These are phyloP conservation scores for Calonectria hawksworthii DNA, from an alignment of 2,329 filamentous ascomycete species.

Conservation along the genomic window DNA sequence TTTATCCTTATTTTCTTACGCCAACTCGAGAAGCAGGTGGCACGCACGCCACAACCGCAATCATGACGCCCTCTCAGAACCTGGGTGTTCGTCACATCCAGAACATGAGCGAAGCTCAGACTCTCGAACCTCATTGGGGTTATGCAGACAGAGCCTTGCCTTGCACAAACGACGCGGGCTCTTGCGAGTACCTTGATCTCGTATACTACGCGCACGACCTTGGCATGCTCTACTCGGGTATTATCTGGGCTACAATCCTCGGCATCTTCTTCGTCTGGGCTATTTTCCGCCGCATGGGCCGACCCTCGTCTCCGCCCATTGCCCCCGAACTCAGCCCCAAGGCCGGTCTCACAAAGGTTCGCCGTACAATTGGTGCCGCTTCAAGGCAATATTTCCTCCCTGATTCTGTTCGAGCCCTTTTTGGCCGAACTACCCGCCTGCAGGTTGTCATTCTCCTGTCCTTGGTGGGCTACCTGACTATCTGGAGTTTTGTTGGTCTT, in stretches of 20 bases:
- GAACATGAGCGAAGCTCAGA: conserved; percentile 53
- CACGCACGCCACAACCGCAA: conserved; percentile 8
- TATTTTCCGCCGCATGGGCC: conserved; percentile 41
- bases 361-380: conserved; percentile 56
- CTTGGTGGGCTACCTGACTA: conserved; percentile 72
- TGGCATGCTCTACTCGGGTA: conserved; percentile 65
- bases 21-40: neutral
- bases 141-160: conserved; percentile 61
- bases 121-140: conserved; percentile 61
- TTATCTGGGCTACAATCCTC: conserved; percentile 63
- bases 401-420: conserved; percentile 69
- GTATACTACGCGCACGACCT: conserved; percentile 64
- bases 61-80: conserved; percentile 38
- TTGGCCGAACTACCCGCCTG: conserved; percentile 77
- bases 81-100: conserved; percentile 57
- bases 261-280: conserved; percentile 61
- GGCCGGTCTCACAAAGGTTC: conserved; percentile 45
- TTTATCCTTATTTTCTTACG: neutral
- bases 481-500: conserved; percentile 80
- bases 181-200: conserved; percentile 65
- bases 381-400: conserved; percentile 70
- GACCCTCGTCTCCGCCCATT: conserved; percentile 41
- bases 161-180: conserved; percentile 61
- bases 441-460: conserved; percentile 74
- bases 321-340: conserved; percentile 39